Evolutionary conservation across 129 eudicot species (phyloP).

Genomic region (Saussurea involucrata): DNA sequence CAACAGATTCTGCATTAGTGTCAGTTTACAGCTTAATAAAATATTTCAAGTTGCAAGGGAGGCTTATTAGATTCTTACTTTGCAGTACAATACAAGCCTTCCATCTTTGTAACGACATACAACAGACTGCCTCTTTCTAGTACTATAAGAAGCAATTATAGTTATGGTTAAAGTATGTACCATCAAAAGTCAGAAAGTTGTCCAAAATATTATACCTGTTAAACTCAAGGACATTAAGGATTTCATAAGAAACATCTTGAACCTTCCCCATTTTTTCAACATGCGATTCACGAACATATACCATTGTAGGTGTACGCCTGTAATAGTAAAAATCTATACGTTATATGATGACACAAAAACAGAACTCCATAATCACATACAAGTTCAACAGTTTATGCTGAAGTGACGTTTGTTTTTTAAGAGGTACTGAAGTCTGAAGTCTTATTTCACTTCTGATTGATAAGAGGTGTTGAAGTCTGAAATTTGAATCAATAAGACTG

Average conservation of each 20-base stretch:
- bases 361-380: background rate
- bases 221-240: constrained; percentile 91
- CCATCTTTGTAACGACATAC: constrained; percentile 89
- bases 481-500: too few species aligned
- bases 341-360: background rate
- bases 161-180: constrained; percentile 6
- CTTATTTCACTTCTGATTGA: too few species aligned
- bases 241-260: constrained; percentile 83
- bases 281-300: constrained; percentile 95
- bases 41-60: constrained; percentile 10
- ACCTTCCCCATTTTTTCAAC: constrained; percentile 88
- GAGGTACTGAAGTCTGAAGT: too few species aligned
- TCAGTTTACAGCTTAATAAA: constrained; percentile 18
- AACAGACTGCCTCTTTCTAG: constrained; percentile 97
- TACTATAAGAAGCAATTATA: constrained; percentile 40
- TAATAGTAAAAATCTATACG: background rate
- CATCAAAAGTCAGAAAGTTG: constrained; percentile 15
- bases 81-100: constrained; percentile 91
- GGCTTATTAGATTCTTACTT: constrained; percentile 41
- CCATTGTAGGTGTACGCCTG: constrained; percentile 94
- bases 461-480: too few species aligned
- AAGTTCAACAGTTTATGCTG: background rate
- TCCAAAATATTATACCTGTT: constrained; percentile 55
- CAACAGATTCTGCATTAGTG: constrained; percentile 20
- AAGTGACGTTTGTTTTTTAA: too few species aligned